Evolutionary conservation across 768 basidiomycete species (phyloP).

Genomic region (Sporobolomyces pararoseus): DNA sequence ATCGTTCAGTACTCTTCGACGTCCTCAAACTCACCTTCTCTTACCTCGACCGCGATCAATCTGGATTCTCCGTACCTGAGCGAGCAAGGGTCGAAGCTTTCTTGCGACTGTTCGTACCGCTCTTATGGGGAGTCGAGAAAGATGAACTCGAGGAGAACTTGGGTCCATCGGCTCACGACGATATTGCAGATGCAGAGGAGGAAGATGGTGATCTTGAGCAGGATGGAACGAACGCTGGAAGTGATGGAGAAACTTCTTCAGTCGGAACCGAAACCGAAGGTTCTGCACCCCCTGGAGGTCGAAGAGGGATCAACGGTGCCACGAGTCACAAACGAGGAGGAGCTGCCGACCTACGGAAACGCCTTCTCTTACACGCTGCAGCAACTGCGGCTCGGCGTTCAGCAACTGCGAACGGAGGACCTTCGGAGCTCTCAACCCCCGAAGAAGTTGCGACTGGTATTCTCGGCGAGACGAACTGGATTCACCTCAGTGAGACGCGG

Average conservation of each 20-base stretch:
- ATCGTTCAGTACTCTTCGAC: constrained; percentile 78
- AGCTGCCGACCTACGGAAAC: constrained; percentile 70
- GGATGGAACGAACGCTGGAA: constrained; percentile 58
- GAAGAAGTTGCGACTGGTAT: constrained; percentile 15
- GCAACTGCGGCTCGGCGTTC: constrained; percentile 43
- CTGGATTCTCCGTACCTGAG: constrained; percentile 62
- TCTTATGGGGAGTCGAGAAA: constrained; percentile 61
- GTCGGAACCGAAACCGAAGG: constrained; percentile 28
- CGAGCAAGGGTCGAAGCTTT: constrained; percentile 81
- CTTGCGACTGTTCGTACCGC: constrained; percentile 76
- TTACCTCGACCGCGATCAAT: constrained; percentile 80
- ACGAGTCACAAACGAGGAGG: constrained; percentile 44
- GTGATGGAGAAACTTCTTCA: constrained; percentile 40
- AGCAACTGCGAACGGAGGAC: constrained; percentile 50
- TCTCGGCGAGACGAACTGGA: constrained; percentile 42
- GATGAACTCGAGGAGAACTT: constrained; percentile 53
- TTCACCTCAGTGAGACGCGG: constrained; percentile 40
- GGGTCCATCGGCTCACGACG: constrained; percentile 43
- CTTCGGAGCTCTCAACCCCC: constrained; percentile 44
- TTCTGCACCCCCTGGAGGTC: background rate
- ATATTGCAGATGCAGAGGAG: constrained; percentile 38
- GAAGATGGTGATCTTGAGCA: constrained; percentile 66
- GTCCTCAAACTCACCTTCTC: constrained; percentile 77
- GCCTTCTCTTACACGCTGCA: constrained; percentile 70
- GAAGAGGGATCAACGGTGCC: constrained; percentile 36